Conservation (phyloP, 305 asterid genomes). For the Plantago coronopus region DNA sequence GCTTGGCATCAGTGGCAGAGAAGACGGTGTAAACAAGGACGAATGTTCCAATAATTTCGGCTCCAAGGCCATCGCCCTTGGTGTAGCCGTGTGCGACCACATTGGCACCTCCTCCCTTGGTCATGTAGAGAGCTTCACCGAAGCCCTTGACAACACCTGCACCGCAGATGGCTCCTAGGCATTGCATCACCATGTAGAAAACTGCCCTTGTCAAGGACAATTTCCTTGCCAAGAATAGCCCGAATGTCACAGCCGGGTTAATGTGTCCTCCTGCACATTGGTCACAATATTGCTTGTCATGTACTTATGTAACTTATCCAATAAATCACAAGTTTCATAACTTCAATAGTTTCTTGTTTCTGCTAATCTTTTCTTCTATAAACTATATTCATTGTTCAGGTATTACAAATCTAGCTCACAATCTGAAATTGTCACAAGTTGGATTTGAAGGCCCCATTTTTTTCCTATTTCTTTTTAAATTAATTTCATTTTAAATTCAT, state of each 20-base stretch:
- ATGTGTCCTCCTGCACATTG: conserved; percentile 39
- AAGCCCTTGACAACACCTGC: conserved; percentile 52
- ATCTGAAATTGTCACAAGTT: no score
- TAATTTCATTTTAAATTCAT: no score
- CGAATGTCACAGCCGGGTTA: conserved; percentile 45
- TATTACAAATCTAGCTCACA: no score
- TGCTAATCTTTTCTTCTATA: no score
- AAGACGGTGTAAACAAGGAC: conserved; percentile 45
- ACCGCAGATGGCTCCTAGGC: conserved; percentile 45
- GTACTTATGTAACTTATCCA: conserved; percentile 3
- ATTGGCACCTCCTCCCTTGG: conserved; percentile 42
- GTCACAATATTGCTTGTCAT: not conserved
- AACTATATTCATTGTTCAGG: no score
- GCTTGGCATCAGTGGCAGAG: conserved; percentile 48
- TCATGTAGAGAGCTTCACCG: conserved; percentile 34
- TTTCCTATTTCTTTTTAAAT: no score
- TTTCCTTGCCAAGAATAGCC: conserved; percentile 39
- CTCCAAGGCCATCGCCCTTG: conserved; percentile 44
- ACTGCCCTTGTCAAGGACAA: conserved; percentile 38
- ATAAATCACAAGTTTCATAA: conserved; percentile 1
- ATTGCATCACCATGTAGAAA: conserved; percentile 42
- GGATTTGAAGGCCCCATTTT: no score
- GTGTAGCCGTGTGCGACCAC: conserved; percentile 40
- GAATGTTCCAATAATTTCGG: conserved; percentile 40
- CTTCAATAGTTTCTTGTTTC: no score